Base-by-base conservation (phyloP, 345 rosid genomes). In the Lenwebbia sp. region DNA sequence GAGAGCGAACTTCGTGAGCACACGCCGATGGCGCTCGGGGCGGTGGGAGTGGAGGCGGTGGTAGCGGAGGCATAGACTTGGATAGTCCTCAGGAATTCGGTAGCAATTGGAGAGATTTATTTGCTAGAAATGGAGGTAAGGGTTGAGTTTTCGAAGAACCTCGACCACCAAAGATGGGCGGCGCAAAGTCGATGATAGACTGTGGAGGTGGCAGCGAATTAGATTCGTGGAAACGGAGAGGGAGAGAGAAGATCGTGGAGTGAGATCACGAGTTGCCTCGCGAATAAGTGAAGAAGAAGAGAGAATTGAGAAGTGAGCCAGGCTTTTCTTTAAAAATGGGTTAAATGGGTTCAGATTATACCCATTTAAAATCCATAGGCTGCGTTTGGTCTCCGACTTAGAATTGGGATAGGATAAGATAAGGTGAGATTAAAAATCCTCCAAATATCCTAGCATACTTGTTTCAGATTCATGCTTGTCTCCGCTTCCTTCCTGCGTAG, bases 1-100 rank as follows among this genome's bases (percentile, higher is more conserved):
- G 1, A 98, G 95, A 4, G 97, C 91, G 19, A 93, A 96, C 85
- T 95, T 96, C 91, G 98, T 28, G 99, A 95, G 89, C 98, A 94
- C 86, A 98, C 96, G 10, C 96, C 98, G 25, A 97, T 95, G 50
- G 94, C 96, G 6, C 87, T 96, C 0, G 98, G 98, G 0, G 97
- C 97, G 3, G 96, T 98, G 3, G 98, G 99, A 55, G 94, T 90
- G 9, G 86, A 90, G 82, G 97, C 96, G 4, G 95, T 94, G 83
- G 95, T 94, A n/a, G 99, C 97, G 30, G 95, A 95, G 56, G 93
- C 97, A 2, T 93, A 92, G 57, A 98, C 99, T 10, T 90, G 99
- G 83, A 96, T 95, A 47, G 44, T 96, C 83, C 94, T 95, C 88
- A 88, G 97, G 89, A 95, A 94, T 60, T 94, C 97, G 3, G 97